Base-by-base conservation (phyloP, 2,329 filamentous ascomycete species). In the Gliomastix tumulicola region DNA sequence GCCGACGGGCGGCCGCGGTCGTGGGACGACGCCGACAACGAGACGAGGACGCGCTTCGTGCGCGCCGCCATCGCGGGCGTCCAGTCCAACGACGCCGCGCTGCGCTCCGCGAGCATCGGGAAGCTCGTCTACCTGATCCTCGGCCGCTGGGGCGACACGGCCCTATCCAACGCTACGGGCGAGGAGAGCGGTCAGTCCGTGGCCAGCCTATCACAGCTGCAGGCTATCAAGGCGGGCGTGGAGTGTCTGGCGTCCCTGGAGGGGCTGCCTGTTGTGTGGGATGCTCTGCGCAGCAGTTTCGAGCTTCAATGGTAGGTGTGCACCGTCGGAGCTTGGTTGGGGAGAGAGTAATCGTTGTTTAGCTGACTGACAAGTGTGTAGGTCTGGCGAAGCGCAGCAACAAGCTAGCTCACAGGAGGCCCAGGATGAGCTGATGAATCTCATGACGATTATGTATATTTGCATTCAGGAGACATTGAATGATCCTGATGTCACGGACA, bases 81-180 rank as follows among this genome's bases (percentile, higher is more conserved):
- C 27, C 59, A 65, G 40, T 62, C 63, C 21, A 59, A 62, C 32
- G 69, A 79, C 38, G 55, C 68, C 21, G 60, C 66, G 13, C 54
- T 69, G 36, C 63, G 74, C 8, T 63, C 64, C 34, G 70, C 71
- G 34, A 71, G 69, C 12, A 65, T 83, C 21, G 74, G 74, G 22
- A 70, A 69, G 32, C 55, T 82, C 31, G 59, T 78, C 5, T 82
- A 82, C 49, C 56, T 84, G 19, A 63, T 82, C 12, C 68, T 86
- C 6, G 84, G 84, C 3, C 67, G 80, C 23, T 89, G 84, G 84
- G 74, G 70, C 4, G 68, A 79, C 34, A 86, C 80, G 10, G 81
- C 80, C 21, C 74, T 77, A 53, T 58, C 40, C 45, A 66, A 40
- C 55, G 62, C 46, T 38, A 53, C 54, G 41, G 49, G 65, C 54